Evolutionary conservation across 805 yeast species (phyloP).

Genomic region (Yarrowia deformans): DNA sequence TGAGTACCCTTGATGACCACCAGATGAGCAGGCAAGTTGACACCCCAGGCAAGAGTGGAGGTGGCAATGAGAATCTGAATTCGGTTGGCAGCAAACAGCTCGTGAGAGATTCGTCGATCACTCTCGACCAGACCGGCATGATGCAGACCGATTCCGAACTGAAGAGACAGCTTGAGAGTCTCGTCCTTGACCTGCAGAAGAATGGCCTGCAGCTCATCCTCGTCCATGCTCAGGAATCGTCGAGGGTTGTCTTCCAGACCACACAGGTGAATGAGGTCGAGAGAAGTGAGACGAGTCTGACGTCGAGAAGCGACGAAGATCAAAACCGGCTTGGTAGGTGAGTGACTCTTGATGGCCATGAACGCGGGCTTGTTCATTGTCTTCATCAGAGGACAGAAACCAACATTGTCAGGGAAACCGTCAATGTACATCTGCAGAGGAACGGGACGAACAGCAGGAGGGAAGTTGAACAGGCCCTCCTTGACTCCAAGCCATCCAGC

Average conservation of each 20-base stretch:
- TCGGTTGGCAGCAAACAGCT: constrained; percentile 71
- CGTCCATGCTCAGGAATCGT: constrained; percentile 70
- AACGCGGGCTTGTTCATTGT: constrained; percentile 90
- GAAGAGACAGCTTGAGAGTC: constrained; percentile 73
- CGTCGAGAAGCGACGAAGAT: constrained; percentile 86
- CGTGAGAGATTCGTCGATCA: constrained; percentile 74
- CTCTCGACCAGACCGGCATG: constrained; percentile 82
- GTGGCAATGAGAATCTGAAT: constrained; percentile 79
- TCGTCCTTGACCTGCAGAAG: constrained; percentile 76
- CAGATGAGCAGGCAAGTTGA: constrained; percentile 79
- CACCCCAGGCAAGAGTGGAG: constrained; percentile 89
- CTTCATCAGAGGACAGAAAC: constrained; percentile 85
- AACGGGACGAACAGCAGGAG: constrained; percentile 83
- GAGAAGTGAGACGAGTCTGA: constrained; percentile 80
- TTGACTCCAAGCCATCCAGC: constrained; percentile 84
- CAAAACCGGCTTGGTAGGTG: constrained; percentile 82
- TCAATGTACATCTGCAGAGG: constrained; percentile 87
- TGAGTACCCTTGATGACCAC: constrained; percentile 81
- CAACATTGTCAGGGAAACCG: constrained; percentile 82
- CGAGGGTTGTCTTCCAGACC: constrained; percentile 81
- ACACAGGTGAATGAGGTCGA: constrained; percentile 77
- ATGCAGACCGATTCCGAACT: constrained; percentile 81
- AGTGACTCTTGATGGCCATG: constrained; percentile 89
- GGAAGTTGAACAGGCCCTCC: constrained; percentile 76
- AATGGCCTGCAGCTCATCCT: constrained; percentile 62